A percentile compares a stretch with the other conserved stretches of the same genome.
phyloP scores from a whole-genome alignment of 2,329 filamentous ascomycete genomes.

The Laburnicola sp. region DNA sequence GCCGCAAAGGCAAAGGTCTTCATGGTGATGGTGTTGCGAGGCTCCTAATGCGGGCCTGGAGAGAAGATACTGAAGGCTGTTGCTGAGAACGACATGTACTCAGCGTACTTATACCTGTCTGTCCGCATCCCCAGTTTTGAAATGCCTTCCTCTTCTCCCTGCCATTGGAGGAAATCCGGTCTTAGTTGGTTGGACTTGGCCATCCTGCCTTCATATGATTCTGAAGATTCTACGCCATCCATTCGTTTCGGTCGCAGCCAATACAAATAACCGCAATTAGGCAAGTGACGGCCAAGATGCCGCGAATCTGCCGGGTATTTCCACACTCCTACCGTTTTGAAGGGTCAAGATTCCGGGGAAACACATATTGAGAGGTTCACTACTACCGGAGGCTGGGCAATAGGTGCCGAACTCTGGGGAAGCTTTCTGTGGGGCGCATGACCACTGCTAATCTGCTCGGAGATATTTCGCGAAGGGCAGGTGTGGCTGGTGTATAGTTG shows the following conservation, averaged over 20 bases:
- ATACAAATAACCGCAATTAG: neutral
- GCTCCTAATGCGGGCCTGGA: no score
- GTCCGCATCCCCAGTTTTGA: neutral
- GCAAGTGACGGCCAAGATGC: neutral
- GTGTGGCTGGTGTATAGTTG: no score
- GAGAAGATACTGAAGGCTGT: neutral
- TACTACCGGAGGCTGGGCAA: conserved; percentile 3
- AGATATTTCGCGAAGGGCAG: neutral
- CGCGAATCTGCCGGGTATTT: neutral
- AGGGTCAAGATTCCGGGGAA: conserved; percentile 5
- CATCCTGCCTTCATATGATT: neutral
- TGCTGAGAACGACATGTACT: neutral
- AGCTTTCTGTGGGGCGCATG: neutral
- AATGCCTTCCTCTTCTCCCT: no score
- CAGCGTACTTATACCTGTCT: neutral
- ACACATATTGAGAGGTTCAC: neutral
- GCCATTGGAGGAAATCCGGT: conserved; percentile 3
- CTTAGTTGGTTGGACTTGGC: neutral
- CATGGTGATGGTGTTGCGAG: conserved; percentile 24
- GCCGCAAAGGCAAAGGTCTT: conserved; percentile 33
- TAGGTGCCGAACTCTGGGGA: neutral
- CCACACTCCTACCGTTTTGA: neutral
- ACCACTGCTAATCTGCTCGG: neutral
- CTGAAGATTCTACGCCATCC: neutral
- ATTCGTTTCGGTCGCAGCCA: neutral